A percentile compares a stretch with the other conserved stretches of the same genome.
These are phyloP conservation scores for Malassezia psittaci DNA, from an alignment of 1,284 basidiomycete species.

Conservation along the genomic window DNA sequence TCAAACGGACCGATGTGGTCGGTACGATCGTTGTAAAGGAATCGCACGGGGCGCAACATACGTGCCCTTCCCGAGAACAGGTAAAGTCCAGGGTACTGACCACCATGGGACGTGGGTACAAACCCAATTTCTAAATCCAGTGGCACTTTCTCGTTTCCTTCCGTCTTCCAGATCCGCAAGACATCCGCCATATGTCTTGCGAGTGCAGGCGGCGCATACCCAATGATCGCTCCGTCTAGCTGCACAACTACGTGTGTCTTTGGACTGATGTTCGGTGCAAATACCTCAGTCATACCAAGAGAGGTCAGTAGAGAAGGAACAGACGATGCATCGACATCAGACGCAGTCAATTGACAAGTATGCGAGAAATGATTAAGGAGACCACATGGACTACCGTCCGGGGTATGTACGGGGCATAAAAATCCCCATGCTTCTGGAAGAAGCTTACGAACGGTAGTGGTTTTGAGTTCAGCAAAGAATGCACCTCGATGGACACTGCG, in stretches of 20 bases:
- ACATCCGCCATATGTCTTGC: constrained; percentile 70
- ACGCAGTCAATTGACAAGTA: constrained; percentile 80
- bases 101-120: constrained; percentile 78
- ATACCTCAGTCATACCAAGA: constrained; percentile 89
- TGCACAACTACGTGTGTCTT: constrained; percentile 75
- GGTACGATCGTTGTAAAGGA: constrained; percentile 69
- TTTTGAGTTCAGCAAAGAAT: constrained; percentile 98
- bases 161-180: constrained; percentile 90
- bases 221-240: constrained; percentile 85
- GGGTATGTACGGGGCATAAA: constrained; percentile 96
- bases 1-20: constrained; percentile 95
- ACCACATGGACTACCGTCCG: constrained; percentile 95
- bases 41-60: constrained; percentile 98
- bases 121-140: constrained; percentile 90
- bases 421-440: constrained; percentile 99
- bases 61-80: constrained; percentile 76
- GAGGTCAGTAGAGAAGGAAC: constrained; percentile 71
- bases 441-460: constrained; percentile 91
- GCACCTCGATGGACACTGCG: constrained; percentile 96
- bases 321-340: constrained; percentile 64
- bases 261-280: constrained; percentile 66
- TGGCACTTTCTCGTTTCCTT: constrained; percentile 65
- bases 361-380: constrained; percentile 93
- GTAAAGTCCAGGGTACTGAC: constrained; percentile 93
- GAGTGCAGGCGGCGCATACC: constrained; percentile 74